Base-by-base conservation (phyloP, 768 basidiomycete species). In the Lentinus tigrinus region DNA sequence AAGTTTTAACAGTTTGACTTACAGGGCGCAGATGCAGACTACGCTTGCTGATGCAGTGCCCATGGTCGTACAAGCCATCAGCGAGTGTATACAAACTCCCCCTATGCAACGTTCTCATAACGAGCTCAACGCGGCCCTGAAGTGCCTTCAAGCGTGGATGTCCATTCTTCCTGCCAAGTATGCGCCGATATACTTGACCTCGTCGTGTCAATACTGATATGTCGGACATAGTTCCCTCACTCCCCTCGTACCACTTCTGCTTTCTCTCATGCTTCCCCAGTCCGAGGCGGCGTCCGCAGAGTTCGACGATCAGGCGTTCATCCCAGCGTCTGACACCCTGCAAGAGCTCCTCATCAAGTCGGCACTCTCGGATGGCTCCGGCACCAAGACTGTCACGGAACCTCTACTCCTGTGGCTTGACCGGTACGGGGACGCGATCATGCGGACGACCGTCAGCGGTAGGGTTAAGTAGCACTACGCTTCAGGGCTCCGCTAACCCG, bases 101-200 rank as follows among this genome's bases (percentile, higher is more conserved):
- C 38, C 70, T 66, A 53, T 69, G 4, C 63, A 62, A n/a, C 52
- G 37, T 57, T 72, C 53, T 64, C 71, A 37, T 16, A 74, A 73
- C 44, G 83, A 94, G 60, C 77, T 89, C 0, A 80, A 80, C 17
- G 84, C 91, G 0, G 90, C 91, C 0, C 77, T 95, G 52, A 85
- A 83, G 58, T 94, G 92, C 68, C 74, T 95, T 2, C 85, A 91
- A 67, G 85, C 89, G 2, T 98, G 94, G 95, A 83, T 95, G 64
- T 73, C 78, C 2, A 79, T 82, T 36, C 72, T 95, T 10, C 85
- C 83, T 24, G 79, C 82, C 57, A 84, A 83, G 92, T 93, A 63
- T 63, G 81, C 64, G 16, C 11, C 8, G 16, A 1, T 6, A 3
- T 4, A 1, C 4, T 23, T 34, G 38, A 34, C 27, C 54, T 7